A percentile compares a stretch with the other conserved stretches of the same genome.
Evolutionary conservation across 164 flowering plant genomes (phyloP).

Genomic region (Dillenia suffruticosa): DNA sequence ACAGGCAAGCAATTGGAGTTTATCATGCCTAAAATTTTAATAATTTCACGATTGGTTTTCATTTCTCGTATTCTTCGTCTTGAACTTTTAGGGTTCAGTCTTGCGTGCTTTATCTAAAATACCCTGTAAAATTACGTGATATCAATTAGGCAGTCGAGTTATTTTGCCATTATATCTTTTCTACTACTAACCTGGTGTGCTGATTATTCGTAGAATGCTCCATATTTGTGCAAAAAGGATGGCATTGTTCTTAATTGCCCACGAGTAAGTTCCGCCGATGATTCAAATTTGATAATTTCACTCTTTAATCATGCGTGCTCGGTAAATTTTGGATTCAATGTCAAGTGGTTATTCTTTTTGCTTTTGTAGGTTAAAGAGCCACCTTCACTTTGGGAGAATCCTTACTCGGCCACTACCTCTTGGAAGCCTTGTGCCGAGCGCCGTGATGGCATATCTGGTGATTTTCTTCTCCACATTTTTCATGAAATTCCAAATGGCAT

Average conservation of each 20-base stretch:
- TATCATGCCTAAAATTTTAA: not conserved
- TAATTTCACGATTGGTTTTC: not conserved
- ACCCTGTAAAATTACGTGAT: not conserved
- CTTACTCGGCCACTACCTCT: conserved; percentile 85
- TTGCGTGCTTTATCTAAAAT: not conserved
- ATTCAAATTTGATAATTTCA: not conserved
- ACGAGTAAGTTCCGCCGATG: conserved; percentile 42
- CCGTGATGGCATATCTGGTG: conserved; percentile 58
- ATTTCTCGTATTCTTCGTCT: too few species aligned
- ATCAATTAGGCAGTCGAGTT: too few species aligned
- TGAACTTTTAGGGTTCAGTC: not conserved
- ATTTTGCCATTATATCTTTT: not conserved
- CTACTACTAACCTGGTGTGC: not conserved
- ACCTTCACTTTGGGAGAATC: conserved; percentile 96
- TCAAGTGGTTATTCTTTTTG: not conserved
- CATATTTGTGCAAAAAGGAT: conserved; percentile 89
- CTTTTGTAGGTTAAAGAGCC: conserved; percentile 71
- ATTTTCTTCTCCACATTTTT: not conserved
- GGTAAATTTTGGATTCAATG: not conserved
- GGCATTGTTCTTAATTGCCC: conserved; percentile 88
- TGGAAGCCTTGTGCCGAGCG: conserved; percentile 99
- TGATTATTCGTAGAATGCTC: conserved; percentile 59
- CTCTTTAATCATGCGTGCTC: conserved; percentile 1
- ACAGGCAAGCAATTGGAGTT: not conserved
- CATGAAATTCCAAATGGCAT: too few species aligned